These are phyloP conservation scores for Garcia nutans DNA, from an alignment of 345 rosid genomes.

Conservation along the genomic window DNA sequence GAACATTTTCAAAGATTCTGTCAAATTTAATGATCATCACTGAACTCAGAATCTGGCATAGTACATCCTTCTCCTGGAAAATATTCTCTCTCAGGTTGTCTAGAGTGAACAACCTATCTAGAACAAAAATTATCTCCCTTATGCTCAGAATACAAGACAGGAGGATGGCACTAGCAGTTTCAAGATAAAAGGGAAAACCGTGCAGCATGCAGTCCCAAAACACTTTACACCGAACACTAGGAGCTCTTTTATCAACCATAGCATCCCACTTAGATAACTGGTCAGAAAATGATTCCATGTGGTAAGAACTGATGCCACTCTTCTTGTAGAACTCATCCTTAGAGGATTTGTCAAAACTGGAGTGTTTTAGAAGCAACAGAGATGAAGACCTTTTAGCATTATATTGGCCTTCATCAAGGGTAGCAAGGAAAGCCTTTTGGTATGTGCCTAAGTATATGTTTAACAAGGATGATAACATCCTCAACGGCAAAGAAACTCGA, in stretches of 20 bases:
- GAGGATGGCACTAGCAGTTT: conserved; percentile 56
- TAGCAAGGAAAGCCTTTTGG: conserved; percentile 73
- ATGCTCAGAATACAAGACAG: conserved; percentile 74
- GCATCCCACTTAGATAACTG: conserved; percentile 53
- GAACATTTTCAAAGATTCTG: conserved; percentile 61
- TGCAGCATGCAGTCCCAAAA: conserved; percentile 79
- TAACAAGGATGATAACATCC: conserved; percentile 61
- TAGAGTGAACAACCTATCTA: conserved; percentile 60
- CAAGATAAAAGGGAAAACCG: conserved; percentile 77
- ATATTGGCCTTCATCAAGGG: conserved; percentile 44
- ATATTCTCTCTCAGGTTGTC: conserved; percentile 36
- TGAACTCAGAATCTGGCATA: conserved; percentile 55
- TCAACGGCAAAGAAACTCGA: conserved; percentile 46
- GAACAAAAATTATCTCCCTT: conserved; percentile 53
- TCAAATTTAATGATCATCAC: conserved; percentile 71
- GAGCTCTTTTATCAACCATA: conserved; percentile 56
- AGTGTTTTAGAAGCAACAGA: conserved; percentile 75
- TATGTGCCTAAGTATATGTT: conserved; percentile 49
- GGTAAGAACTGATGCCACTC: conserved; percentile 47
- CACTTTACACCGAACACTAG: conserved; percentile 56
- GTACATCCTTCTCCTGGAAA: conserved; percentile 48
- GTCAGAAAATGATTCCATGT: conserved; percentile 58
- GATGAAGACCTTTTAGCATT: conserved; percentile 44
- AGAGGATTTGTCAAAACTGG: conserved; percentile 58
- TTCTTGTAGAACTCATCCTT: conserved; percentile 64